Evolutionary conservation across 768 basidiomycete species (phyloP).

Genomic region (Pleurotus sapidus): DNA sequence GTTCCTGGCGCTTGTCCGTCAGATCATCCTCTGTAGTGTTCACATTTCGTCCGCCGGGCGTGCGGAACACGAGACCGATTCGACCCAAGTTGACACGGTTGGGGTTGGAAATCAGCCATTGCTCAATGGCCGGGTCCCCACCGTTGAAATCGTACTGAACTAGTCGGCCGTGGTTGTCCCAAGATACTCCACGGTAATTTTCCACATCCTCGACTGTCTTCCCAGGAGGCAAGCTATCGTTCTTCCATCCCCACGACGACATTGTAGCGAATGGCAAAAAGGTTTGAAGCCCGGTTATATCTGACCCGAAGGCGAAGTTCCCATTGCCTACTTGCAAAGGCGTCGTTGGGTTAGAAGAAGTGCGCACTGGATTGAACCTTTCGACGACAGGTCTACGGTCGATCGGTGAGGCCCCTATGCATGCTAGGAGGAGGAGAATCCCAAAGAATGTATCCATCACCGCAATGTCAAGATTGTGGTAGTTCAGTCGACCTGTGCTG

Average conservation of each 20-base stretch:
- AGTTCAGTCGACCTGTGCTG: no score
- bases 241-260: slow-evolving; percentile 64
- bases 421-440: background rate
- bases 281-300: slow-evolving; percentile 58
- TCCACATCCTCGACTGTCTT: slow-evolving; percentile 40
- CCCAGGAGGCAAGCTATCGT: slow-evolving; percentile 46
- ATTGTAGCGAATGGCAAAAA: slow-evolving; percentile 53
- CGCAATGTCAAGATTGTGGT: no score
- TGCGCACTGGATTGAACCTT: slow-evolving; percentile 48
- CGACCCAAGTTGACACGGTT: slow-evolving; percentile 56
- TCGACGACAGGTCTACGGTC: slow-evolving; percentile 43
- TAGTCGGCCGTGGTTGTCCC: slow-evolving; percentile 46
- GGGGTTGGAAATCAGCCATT: slow-evolving; percentile 58
- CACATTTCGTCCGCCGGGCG: slow-evolving; percentile 18
- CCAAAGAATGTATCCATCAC: no score
- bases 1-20: slow-evolving; percentile 30
- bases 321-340: slow-evolving; percentile 64
- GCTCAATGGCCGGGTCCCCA: slow-evolving; percentile 40
- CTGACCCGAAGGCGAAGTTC: slow-evolving; percentile 59
- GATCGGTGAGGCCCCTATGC: slow-evolving; percentile 20
- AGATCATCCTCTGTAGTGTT: slow-evolving; percentile 38
- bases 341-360: slow-evolving; percentile 40
- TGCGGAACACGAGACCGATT: slow-evolving; percentile 43
- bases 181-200: slow-evolving; percentile 44
- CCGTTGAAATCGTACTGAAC: slow-evolving; percentile 49